Conservation (phyloP, 1,284 basidiomycete genomes). For the Ustilago vetiveriae region DNA sequence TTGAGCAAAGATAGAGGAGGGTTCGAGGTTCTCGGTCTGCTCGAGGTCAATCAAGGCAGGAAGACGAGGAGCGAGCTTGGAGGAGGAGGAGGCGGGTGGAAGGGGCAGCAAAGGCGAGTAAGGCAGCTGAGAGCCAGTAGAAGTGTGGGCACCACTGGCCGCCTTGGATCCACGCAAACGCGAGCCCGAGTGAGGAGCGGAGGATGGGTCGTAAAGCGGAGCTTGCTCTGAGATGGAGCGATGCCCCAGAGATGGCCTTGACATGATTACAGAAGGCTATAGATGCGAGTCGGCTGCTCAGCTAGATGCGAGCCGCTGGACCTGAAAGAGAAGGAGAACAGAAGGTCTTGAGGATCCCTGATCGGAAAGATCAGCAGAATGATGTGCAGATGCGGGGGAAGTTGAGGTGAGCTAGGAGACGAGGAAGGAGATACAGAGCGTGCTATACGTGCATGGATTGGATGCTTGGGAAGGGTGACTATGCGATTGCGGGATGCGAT, state of each 20-base stretch:
- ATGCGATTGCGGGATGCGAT: constrained; percentile 21
- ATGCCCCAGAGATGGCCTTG: constrained; percentile 28
- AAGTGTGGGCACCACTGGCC: constrained; percentile 21
- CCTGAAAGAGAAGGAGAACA: constrained; percentile 1
- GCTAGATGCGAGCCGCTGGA: not conserved
- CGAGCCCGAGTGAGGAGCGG: constrained; percentile 20
- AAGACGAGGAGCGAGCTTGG: constrained; percentile 1
- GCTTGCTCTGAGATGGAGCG: constrained; percentile 47
- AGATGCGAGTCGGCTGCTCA: no score
- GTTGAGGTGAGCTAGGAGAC: no score
- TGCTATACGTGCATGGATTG: not conserved
- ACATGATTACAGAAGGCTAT: constrained; percentile 10
- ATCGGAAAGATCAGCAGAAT: no score
- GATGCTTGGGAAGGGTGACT: not conserved
- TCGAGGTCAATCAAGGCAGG: constrained; percentile 6
- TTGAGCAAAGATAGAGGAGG: not conserved
- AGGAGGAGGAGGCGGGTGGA: constrained; percentile 11
- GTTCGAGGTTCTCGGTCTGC: constrained; percentile 21
- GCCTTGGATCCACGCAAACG: constrained; percentile 30
- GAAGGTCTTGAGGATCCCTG: not conserved
- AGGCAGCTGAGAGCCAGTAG: constrained; percentile 27
- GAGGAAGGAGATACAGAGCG: no score
- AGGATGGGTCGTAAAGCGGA: constrained; percentile 30
- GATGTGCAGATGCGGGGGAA: no score
- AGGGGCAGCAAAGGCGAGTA: constrained; percentile 40